phyloP scores from a whole-genome alignment of 768 basidiomycete species.

The Phylloporus scabripes region DNA sequence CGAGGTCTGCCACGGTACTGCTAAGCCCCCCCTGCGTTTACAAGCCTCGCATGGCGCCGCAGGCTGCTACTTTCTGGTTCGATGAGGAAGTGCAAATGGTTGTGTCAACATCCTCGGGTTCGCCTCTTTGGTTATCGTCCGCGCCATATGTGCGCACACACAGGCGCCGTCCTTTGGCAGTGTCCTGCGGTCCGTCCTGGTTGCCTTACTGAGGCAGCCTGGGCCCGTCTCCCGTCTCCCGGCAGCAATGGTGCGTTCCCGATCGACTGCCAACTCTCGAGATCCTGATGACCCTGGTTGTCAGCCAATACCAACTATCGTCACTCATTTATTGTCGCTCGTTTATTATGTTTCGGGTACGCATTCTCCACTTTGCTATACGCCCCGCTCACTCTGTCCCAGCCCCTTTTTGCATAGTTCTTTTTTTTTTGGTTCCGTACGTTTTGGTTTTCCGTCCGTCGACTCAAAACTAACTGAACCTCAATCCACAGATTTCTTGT shows the following conservation, averaged over 20 bases:
- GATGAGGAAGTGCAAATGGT: neutral
- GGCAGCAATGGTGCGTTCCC: constrained; percentile 3
- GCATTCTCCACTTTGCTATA: neutral
- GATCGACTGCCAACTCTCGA: neutral
- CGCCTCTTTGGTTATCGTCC: constrained; percentile 4
- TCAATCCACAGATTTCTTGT: neutral
- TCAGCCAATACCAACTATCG: no score
- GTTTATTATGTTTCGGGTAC: constrained; percentile 6
- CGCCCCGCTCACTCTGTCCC: neutral
- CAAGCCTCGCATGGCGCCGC: neutral
- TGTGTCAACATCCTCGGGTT: neutral
- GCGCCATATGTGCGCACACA: constrained; percentile 3
- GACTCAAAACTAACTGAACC: neutral
- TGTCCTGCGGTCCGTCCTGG: neutral
- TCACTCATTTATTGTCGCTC: constrained; percentile 17
- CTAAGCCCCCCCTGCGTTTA: neutral
- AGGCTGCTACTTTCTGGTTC: neutral
- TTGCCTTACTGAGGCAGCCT: neutral
- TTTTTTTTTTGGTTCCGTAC: neutral
- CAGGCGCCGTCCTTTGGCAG: neutral
- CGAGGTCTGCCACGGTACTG: neutral
- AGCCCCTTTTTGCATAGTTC: neutral
- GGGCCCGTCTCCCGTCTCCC: neutral
- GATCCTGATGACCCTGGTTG: neutral
- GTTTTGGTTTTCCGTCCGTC: neutral